A percentile compares a stretch with the other conserved stretches of the same genome.
Evolutionary conservation across 768 basidiomycete genomes (phyloP).

Genomic region (Calocybe cyanea): DNA sequence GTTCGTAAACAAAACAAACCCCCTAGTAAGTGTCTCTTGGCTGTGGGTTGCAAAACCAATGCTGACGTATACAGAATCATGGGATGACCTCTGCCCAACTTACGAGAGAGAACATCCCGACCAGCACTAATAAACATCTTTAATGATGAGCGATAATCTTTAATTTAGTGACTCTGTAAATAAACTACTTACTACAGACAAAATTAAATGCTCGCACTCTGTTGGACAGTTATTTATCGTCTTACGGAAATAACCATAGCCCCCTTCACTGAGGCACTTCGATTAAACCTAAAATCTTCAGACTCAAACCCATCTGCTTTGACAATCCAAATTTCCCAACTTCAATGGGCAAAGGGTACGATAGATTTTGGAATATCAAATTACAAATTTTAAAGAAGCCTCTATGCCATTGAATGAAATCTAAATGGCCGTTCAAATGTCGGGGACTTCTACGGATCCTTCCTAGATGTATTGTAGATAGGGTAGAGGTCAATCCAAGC

Average conservation of each 20-base stretch:
- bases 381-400: no score
- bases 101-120: constrained; percentile 10
- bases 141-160: background rate
- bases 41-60: background rate
- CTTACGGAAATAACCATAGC: no score
- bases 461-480: constrained; percentile 14
- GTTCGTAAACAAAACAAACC: background rate
- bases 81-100: constrained; percentile 34
- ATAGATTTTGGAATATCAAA: no score
- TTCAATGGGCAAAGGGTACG: no score
- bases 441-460: no score
- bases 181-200: background rate
- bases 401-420: no score
- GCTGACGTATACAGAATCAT: constrained; percentile 19
- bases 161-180: background rate
- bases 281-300: no score
- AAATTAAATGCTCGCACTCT: background rate
- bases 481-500: constrained; percentile 24
- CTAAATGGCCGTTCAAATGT: no score
- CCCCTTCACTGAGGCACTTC: no score
- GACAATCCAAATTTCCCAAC: no score
- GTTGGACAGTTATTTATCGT: no score
- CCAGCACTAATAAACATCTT: background rate
- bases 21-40: constrained; percentile 1
- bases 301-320: no score